A percentile compares a stretch with the other conserved stretches of the same genome.
These are phyloP conservation scores for Diaporthe amygdali DNA, from an alignment of 2,329 filamentous ascomycete species.

Conservation along the genomic window DNA sequence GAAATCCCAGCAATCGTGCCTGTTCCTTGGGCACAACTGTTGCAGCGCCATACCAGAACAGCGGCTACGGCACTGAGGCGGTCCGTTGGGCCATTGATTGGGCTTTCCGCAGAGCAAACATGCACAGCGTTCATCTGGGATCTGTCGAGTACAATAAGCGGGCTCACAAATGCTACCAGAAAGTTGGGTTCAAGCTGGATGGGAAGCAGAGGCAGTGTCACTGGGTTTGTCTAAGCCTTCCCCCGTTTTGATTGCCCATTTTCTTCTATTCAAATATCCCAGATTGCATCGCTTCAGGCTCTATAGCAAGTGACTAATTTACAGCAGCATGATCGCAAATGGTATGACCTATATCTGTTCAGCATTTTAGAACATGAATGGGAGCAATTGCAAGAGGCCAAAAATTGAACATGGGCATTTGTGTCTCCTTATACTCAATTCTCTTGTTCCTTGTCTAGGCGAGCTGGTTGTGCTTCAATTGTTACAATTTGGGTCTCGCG, in stretches of 20 bases:
- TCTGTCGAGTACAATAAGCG: slow-evolving; percentile 44
- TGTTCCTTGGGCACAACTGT: slow-evolving; percentile 33
- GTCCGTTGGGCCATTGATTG: slow-evolving; percentile 44
- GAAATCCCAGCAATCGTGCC: slow-evolving; percentile 24
- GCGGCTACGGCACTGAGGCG: slow-evolving; percentile 47
- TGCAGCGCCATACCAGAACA: slow-evolving; percentile 36
- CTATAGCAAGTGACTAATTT: no score
- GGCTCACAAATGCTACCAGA: slow-evolving; percentile 43
- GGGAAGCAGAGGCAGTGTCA: slow-evolving; percentile 32
- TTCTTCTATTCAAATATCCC: no score
- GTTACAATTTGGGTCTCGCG: background rate
- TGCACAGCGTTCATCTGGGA: slow-evolving; percentile 43
- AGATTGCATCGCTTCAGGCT: no score
- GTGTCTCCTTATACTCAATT: background rate
- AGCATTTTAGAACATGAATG: slow-evolving; percentile 36
- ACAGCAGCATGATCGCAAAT: slow-evolving; percentile 42
- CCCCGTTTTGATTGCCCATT: no score
- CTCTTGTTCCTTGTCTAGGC: no score
- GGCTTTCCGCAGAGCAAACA: slow-evolving; percentile 41
- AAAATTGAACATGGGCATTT: background rate
- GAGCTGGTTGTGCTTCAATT: no score
- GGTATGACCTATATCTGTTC: slow-evolving; percentile 25
- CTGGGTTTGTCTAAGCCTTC: no score
- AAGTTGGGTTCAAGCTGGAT: slow-evolving; percentile 43
- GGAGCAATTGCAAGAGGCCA: slow-evolving; percentile 26